Evolutionary conservation across 495 filamentous ascomycete genomes (phyloP), one percentile per base, ranked within the genome.

Genomic region (Acidomyces sp.): DNA sequence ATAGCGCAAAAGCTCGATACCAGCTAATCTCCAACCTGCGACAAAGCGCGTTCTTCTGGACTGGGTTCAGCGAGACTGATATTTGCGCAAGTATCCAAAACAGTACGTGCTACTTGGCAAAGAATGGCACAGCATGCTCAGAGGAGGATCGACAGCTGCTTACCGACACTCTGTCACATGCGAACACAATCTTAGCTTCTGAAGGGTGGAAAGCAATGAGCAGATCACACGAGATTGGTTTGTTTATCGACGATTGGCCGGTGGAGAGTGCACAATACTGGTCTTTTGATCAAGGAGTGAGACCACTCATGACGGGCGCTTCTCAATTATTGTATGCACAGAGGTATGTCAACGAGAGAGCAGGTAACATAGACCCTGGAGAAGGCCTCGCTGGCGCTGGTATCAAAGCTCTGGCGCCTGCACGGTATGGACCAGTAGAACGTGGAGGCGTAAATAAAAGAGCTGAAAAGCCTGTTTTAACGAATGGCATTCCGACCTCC

Each of bases 11-110:
- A 28, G 61, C 67, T 35, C 63, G 94, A 0, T 61, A 71, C 31
- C 61, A 72, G 21, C 64, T 88, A 0, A 77, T 88, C 11, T 69
- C 67, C 37, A 94, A 96, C 54, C 62, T 96, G 22, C 69, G 82
- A 18, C 81, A 92, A 53, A 77, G 83, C n/a, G 80, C 80, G 28
- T 93, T 94, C 52, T 90, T 85, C 62, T 93, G 87, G 68, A 78
- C 78, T 6, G 85, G 86, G 25, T 85, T 81, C 43, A 74, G 75
- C 0, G 45, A 54, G 0, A 63, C 65, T 10, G 73, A 87, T 44
- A 67, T 93, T 4, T 34, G 54, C 4, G 70, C 62, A 13, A 70
- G 81, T 3, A 48, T 88, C 4, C 66, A 81, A 12, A 72, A 70
- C 31, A 75, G 78, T 7, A 57, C 66, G 25, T 65, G 66, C 26